Conservation (phyloP, 2,329 filamentous ascomycete genomes). For the Trichothecium sympodiale region DNA sequence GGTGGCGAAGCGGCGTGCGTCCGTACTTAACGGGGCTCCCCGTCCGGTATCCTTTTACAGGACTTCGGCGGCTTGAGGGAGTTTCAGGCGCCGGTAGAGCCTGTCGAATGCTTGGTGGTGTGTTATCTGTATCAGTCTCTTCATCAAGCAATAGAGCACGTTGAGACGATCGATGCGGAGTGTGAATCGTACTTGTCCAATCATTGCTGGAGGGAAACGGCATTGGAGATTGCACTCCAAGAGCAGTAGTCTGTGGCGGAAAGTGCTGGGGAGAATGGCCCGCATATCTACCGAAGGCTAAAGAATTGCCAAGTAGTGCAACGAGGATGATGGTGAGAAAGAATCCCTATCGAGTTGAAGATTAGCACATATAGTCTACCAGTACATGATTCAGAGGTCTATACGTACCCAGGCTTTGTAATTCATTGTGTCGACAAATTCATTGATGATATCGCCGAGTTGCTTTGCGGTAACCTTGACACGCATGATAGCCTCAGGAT, state of each 20-base stretch:
- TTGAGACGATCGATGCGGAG: too few species aligned
- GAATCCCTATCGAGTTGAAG: constrained; percentile 25
- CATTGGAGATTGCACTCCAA: too few species aligned
- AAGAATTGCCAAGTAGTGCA: too few species aligned
- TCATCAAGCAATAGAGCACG: constrained; percentile 29
- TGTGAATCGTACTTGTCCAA: too few species aligned
- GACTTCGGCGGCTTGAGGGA: constrained; percentile 34
- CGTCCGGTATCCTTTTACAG: constrained; percentile 36
- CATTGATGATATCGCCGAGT: constrained; percentile 86
- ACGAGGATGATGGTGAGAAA: constrained; percentile 20
- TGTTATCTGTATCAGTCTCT: constrained; percentile 39
- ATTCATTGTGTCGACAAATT: constrained; percentile 82
- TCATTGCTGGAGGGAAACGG: too few species aligned
- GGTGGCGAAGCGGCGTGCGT: constrained; percentile 17
- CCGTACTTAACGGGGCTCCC: constrained; percentile 35
- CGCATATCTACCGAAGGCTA: too few species aligned
- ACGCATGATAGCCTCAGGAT: constrained; percentile 65
- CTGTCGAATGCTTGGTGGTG: constrained; percentile 29
- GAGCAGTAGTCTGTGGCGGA: too few species aligned
- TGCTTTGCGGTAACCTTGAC: constrained; percentile 77
- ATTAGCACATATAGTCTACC: too few species aligned
- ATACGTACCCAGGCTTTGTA: constrained; percentile 57
- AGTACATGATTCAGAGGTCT: neutral
- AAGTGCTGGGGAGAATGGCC: too few species aligned
- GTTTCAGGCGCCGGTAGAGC: constrained; percentile 33